A percentile compares a stretch with the other conserved stretches of the same genome.
Conservation (phyloP, 2,329 filamentous ascomycete genomes). For the Cadophora malorum region DNA sequence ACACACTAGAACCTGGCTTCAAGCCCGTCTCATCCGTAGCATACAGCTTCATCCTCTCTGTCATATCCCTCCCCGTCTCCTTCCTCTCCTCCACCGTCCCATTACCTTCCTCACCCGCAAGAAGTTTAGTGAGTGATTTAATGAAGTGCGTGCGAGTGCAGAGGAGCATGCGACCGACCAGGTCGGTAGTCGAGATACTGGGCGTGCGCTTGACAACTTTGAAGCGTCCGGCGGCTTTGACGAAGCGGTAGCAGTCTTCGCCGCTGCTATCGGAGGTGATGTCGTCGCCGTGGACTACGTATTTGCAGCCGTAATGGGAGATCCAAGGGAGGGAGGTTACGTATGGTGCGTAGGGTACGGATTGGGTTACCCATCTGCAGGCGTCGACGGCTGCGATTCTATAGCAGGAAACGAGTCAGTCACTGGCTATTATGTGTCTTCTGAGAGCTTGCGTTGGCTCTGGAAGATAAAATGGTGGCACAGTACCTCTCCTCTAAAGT, state of each 20-base stretch:
- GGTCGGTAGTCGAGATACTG: slow-evolving; percentile 94
- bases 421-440: slow-evolving; percentile 19
- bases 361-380: slow-evolving; percentile 90
- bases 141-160: slow-evolving; percentile 97
- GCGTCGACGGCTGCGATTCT: slow-evolving; percentile 90
- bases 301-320: slow-evolving; percentile 91
- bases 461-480: neutral
- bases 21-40: slow-evolving; percentile 85
- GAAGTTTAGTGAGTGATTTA: slow-evolving; percentile 71
- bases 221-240: slow-evolving; percentile 92
- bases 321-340: slow-evolving; percentile 95
- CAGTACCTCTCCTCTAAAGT: slow-evolving; percentile 80
- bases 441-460: slow-evolving; percentile 17
- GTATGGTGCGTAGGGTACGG: slow-evolving; percentile 87
- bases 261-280: slow-evolving; percentile 94
- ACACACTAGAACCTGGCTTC: slow-evolving; percentile 81
- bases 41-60: slow-evolving; percentile 80
- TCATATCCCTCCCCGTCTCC: slow-evolving; percentile 70
- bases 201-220: slow-evolving; percentile 96
- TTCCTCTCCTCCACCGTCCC: slow-evolving; percentile 72
- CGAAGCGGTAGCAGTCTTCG: slow-evolving; percentile 96
- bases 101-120: slow-evolving; percentile 75
- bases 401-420: slow-evolving; percentile 43
- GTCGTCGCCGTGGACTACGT: slow-evolving; percentile 96
- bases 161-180: slow-evolving; percentile 97